Conservation (phyloP, 805 yeast genomes). For the Metschnikowia koreensis region DNA sequence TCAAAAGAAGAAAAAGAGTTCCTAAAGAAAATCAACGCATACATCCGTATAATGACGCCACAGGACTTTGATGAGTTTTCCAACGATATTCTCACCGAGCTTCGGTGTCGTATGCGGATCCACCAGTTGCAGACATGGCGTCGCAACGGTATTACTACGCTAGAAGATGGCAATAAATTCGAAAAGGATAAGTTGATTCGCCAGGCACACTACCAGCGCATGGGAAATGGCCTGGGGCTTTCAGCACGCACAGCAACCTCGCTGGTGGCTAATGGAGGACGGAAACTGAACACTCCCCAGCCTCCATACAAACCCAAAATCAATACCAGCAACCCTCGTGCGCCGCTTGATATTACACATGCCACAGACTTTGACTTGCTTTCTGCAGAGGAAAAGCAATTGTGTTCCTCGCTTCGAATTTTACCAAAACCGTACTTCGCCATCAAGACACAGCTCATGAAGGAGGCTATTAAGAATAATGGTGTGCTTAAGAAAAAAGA, state of each 20-base stretch:
- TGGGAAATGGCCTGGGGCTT: conserved; percentile 38
- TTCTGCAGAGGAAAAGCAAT: conserved; percentile 81
- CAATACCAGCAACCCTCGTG: conserved; percentile 38
- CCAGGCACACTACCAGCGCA: conserved; percentile 58
- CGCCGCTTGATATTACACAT: conserved; percentile 66
- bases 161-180: conserved; percentile 79
- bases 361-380: conserved; percentile 81
- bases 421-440: conserved; percentile 93
- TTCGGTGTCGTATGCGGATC: conserved; percentile 74
- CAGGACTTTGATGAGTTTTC: conserved; percentile 76
- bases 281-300: conserved; percentile 32
- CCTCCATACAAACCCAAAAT: conserved; percentile 44
- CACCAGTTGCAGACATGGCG: conserved; percentile 94
- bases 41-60: conserved; percentile 75
- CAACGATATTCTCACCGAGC: conserved; percentile 72
- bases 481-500: conserved; percentile 80
- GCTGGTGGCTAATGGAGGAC: conserved; percentile 17
- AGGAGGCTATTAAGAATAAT: conserved; percentile 82
- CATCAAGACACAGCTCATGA: conserved; percentile 82
- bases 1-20: conserved; percentile 88
- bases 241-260: conserved; percentile 16
- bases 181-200: conserved; percentile 84
- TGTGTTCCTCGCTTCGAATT: conserved; percentile 81
- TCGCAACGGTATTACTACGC: conserved; percentile 77
- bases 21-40: conserved; percentile 71